Conservation (phyloP, 2,329 filamentous ascomycete species). For the Amesomyces nigricolor region DNA sequence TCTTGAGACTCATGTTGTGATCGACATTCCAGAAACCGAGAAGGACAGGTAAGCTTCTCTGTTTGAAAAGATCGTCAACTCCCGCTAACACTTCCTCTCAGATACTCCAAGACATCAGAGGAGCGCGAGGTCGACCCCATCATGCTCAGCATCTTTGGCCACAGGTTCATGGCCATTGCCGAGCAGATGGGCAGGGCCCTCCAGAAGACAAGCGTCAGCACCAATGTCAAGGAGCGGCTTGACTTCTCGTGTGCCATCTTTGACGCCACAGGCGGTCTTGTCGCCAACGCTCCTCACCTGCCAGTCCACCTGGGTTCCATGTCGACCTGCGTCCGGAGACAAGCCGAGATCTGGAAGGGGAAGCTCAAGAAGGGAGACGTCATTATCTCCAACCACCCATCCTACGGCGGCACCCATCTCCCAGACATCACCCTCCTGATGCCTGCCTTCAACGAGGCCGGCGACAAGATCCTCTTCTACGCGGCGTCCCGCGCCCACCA, state of each 20-base stretch:
- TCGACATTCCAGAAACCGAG: constrained; percentile 60
- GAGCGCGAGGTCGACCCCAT: constrained; percentile 63
- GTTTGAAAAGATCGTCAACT: neutral
- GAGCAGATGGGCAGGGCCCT: constrained; percentile 77
- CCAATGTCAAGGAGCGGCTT: constrained; percentile 75
- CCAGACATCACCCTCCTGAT: constrained; percentile 79
- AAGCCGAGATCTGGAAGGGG: constrained; percentile 74
- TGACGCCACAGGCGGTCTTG: constrained; percentile 67
- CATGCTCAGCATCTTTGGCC: constrained; percentile 71
- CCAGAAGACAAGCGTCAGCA: constrained; percentile 74
- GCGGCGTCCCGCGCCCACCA: constrained; percentile 77
- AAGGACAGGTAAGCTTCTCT: constrained; percentile 29
- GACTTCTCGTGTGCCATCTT: constrained; percentile 83
- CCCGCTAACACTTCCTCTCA: neutral
- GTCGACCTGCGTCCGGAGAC: constrained; percentile 76
- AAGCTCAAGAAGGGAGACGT: constrained; percentile 75
- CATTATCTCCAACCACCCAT: constrained; percentile 77
- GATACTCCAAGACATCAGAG: constrained; percentile 16
- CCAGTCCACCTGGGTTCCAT: constrained; percentile 78
- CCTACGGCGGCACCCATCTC: constrained; percentile 77
- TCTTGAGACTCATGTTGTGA: constrained; percentile 81
- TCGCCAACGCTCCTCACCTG: constrained; percentile 75
- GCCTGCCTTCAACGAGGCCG: constrained; percentile 62
- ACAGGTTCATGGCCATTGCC: constrained; percentile 80
- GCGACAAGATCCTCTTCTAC: constrained; percentile 72